These are phyloP conservation scores for Aspergillus terreus DNA, from an alignment of 2,329 filamentous ascomycete genomes.

Conservation along the genomic window DNA sequence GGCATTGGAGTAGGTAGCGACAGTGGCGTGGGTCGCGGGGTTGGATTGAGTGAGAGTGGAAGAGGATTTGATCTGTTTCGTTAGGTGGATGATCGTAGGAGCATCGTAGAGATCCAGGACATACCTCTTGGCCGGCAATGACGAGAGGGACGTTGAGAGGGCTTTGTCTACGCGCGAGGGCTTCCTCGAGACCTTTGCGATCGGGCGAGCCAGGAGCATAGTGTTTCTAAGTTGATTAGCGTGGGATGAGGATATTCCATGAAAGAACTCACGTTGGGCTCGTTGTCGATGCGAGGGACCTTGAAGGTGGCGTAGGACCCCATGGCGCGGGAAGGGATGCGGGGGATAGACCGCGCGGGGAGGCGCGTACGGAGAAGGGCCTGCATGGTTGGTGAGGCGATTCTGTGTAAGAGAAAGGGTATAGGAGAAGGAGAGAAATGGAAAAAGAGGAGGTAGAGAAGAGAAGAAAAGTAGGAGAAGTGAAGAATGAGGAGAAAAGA, in stretches of 20 bases:
- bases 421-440: neutral
- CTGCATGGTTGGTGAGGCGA: slow-evolving; percentile 20
- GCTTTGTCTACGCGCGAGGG: slow-evolving; percentile 64
- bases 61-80: slow-evolving; percentile 28
- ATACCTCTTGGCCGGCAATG: slow-evolving; percentile 75
- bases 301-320: slow-evolving; percentile 78
- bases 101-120: slow-evolving; percentile 17
- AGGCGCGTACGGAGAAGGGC: slow-evolving; percentile 25
- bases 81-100: neutral
- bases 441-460: neutral
- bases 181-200: slow-evolving; percentile 69
- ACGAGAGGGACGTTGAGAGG: slow-evolving; percentile 78
- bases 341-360: slow-evolving; percentile 20
- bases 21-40: slow-evolving; percentile 72
- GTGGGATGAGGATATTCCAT: too few relatives aligned
- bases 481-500: slow-evolving; percentile 1
- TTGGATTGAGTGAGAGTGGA: slow-evolving; percentile 63
- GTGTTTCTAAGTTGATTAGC: slow-evolving; percentile 50
- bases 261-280: slow-evolving; percentile 75
- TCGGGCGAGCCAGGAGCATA: slow-evolving; percentile 81
- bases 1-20: slow-evolving; percentile 84
- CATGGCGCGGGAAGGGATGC: slow-evolving; percentile 21
- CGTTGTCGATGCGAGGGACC: slow-evolving; percentile 80
- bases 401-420: neutral
- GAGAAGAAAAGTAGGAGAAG: slow-evolving; percentile 3